These are phyloP conservation scores for Prunus yedoensis DNA, from an alignment of 331 rosid species.

Conservation along the genomic window DNA sequence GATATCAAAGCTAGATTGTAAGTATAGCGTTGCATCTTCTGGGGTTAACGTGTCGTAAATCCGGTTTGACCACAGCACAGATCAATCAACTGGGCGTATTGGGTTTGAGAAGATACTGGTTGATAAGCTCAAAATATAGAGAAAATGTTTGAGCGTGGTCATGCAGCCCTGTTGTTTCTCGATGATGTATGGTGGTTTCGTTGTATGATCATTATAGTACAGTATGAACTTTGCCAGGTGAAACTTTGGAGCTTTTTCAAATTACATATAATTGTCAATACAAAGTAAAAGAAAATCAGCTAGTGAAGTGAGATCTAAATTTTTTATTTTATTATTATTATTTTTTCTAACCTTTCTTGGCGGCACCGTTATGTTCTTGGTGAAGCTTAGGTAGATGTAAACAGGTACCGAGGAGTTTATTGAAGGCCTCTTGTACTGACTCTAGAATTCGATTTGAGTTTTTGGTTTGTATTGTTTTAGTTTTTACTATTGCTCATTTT, in stretches of 20 bases:
- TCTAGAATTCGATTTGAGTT: neutral
- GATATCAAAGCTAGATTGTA: conserved; percentile 20
- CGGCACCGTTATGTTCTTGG: neutral
- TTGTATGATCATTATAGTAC: conserved; percentile 20
- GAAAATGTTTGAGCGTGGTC: conserved; percentile 19
- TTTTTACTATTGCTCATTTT: neutral
- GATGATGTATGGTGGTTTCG: conserved; percentile 28
- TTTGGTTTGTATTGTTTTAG: neutral
- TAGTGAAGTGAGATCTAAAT: conserved; percentile 22
- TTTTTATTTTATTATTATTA: neutral
- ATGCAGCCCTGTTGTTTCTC: conserved; percentile 32
- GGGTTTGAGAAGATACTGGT: conserved; percentile 33
- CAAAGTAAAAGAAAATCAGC: conserved; percentile 42
- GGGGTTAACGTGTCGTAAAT: conserved; percentile 4
- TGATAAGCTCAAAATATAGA: conserved; percentile 22
- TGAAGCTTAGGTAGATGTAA: conserved; percentile 7
- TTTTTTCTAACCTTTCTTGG: conserved; percentile 8
- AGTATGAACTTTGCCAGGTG: conserved; percentile 35
- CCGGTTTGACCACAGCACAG: conserved; percentile 12
- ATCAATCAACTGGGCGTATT: conserved; percentile 15
- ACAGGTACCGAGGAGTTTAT: neutral
- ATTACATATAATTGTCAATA: conserved; percentile 49
- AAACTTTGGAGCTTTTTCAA: conserved; percentile 32
- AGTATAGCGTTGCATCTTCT: conserved; percentile 2
- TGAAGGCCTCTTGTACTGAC: neutral